Evolutionary conservation across 495 filamentous ascomycete species (phyloP).

Genomic region (Penicillium fimorum): DNA sequence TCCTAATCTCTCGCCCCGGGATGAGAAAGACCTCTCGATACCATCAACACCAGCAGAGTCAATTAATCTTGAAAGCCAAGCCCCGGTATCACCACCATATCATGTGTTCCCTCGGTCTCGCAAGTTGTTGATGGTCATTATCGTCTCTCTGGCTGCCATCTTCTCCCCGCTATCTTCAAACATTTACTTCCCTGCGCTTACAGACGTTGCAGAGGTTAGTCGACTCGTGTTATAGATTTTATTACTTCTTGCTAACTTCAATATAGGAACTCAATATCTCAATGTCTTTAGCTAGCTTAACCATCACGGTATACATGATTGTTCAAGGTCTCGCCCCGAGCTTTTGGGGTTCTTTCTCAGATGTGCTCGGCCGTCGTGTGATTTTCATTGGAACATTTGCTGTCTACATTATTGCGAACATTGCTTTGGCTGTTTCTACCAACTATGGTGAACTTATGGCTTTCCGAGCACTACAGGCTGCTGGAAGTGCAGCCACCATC

Average conservation of each 20-base stretch:
- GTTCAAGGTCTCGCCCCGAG: constrained; percentile 47
- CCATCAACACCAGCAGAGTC: constrained; percentile 21
- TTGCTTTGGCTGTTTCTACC: constrained; percentile 61
- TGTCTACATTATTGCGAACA: constrained; percentile 52
- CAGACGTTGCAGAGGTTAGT: constrained; percentile 33
- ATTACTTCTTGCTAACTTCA: constrained; percentile 3
- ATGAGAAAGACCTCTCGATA: constrained; percentile 20
- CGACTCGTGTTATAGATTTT: not conserved
- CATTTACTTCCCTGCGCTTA: constrained; percentile 76
- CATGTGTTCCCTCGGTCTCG: constrained; percentile 56
- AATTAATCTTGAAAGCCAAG: constrained; percentile 26
- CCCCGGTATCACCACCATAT: constrained; percentile 30
- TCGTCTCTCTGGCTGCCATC: constrained; percentile 52
- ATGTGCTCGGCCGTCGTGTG: constrained; percentile 40
- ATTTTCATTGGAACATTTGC: constrained; percentile 41
- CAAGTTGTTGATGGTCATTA: constrained; percentile 61
- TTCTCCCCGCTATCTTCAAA: constrained; percentile 71
- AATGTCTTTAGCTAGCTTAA: constrained; percentile 37
- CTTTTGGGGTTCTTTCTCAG: constrained; percentile 46
- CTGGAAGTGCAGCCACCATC: constrained; percentile 56
- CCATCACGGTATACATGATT: constrained; percentile 46
- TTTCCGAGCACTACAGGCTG: constrained; percentile 62
- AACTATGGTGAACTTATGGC: constrained; percentile 61
- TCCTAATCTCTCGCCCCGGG: constrained; percentile 15
- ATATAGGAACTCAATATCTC: constrained; percentile 27